Percentiles rank a stretch among this genome's conserved stretches.
These are phyloP conservation scores for Yamadazyma laniorum DNA, from an alignment of 805 yeast genomes.

Conservation along the genomic window DNA sequence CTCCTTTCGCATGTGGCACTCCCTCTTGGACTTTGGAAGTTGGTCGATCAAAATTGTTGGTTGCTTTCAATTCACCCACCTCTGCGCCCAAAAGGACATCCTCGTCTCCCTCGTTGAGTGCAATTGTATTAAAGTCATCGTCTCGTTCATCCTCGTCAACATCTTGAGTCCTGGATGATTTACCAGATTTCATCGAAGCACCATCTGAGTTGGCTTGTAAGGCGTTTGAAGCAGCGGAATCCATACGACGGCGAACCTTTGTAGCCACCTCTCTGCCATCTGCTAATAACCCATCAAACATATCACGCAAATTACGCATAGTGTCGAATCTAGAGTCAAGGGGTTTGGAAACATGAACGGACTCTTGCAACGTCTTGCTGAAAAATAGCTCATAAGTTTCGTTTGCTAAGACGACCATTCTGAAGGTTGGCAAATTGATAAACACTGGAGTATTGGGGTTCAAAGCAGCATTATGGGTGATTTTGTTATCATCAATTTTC, in stretches of 20 bases:
- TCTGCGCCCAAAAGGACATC: slow-evolving; percentile 52
- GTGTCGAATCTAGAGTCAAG: slow-evolving; percentile 46
- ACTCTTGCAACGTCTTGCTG: slow-evolving; percentile 60
- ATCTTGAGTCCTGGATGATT: slow-evolving; percentile 22
- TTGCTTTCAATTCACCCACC: slow-evolving; percentile 26
- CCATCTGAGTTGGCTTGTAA: slow-evolving; percentile 9
- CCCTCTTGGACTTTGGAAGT: not conserved
- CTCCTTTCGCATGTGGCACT: not conserved
- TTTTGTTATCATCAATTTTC: slow-evolving; percentile 29
- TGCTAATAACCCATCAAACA: slow-evolving; percentile 87
- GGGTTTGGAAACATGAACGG: slow-evolving; percentile 64
- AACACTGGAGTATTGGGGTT: slow-evolving; percentile 76
- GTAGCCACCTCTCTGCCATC: slow-evolving; percentile 92
- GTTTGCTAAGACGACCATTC: slow-evolving; percentile 93
- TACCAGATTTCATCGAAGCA: slow-evolving; percentile 24
- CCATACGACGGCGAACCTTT: slow-evolving; percentile 86
- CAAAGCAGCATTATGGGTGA: slow-evolving; percentile 73
- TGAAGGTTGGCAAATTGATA: slow-evolving; percentile 79
- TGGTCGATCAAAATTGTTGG: slow-evolving; percentile 1
- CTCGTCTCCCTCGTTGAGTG: slow-evolving; percentile 43
- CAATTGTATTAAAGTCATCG: slow-evolving; percentile 41
- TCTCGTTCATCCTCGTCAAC: slow-evolving; percentile 48
- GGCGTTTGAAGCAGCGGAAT: slow-evolving; percentile 53
- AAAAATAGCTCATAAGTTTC: slow-evolving; percentile 89
- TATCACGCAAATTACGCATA: slow-evolving; percentile 68